These are phyloP conservation scores for Aristolochia fimbriata DNA, from an alignment of 164 flowering plant genomes.

Conservation along the genomic window DNA sequence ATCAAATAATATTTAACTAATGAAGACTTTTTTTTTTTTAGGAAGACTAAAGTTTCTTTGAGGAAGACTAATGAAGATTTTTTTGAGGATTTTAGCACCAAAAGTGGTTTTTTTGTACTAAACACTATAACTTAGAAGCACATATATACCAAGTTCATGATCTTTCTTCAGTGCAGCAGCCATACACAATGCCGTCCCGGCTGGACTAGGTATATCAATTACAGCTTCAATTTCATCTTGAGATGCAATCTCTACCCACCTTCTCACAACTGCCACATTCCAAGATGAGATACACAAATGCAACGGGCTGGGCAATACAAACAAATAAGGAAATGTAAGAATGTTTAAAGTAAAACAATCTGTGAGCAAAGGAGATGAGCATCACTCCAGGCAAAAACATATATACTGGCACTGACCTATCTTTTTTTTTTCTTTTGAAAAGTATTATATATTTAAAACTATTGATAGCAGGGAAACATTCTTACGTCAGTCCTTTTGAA, in stretches of 20 bases:
- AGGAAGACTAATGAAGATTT: too few species aligned
- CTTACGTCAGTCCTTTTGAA: constrained; percentile 83
- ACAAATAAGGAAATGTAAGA: not conserved
- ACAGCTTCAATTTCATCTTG: constrained; percentile 63
- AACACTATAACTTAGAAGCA: too few species aligned
- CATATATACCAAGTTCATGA: constrained; percentile 70
- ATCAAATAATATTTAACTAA: not conserved
- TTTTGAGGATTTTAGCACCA: too few species aligned
- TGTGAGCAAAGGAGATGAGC: too few species aligned
- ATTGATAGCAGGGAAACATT: not conserved
- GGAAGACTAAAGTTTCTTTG: too few species aligned
- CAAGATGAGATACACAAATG: constrained; percentile 79
- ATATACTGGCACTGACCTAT: too few species aligned
- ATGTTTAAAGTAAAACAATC: not conserved
- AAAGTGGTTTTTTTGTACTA: too few species aligned
- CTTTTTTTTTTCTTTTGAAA: too few species aligned
- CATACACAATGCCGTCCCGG: constrained; percentile 91
- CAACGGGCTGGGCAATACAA: constrained; percentile 54
- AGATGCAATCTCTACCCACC: constrained; percentile 91
- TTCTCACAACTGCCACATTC: constrained; percentile 84
- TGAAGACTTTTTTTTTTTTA: too few species aligned
- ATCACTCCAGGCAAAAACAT: too few species aligned
- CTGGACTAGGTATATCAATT: constrained; percentile 69
- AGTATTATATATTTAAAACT: not conserved
- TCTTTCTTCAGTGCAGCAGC: constrained; percentile 92